A percentile compares a stretch with the other conserved stretches of the same genome.
Evolutionary conservation across 73 alveolate genomes (phyloP).

Genomic region (Paramecium biaurelia): DNA sequence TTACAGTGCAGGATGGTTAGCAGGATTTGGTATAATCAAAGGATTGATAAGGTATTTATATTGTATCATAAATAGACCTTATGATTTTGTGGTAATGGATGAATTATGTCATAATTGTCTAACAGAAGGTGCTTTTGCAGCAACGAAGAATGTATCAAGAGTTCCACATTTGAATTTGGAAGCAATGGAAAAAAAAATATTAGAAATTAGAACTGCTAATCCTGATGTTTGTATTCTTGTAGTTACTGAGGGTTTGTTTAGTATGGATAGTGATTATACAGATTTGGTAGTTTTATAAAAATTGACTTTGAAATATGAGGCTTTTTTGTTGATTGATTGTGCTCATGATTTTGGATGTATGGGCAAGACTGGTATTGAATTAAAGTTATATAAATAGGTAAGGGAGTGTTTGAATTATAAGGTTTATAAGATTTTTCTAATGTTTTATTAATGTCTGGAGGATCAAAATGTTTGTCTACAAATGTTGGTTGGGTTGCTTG

Average conservation of each 20-base stretch:
- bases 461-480: constrained; percentile 64
- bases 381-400: neutral
- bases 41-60: neutral
- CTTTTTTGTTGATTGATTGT: constrained; percentile 56
- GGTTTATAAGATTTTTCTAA: constrained; percentile 56
- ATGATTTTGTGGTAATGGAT: constrained; percentile 63
- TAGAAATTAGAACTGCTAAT: constrained; percentile 38
- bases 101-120: constrained; percentile 62
- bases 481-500: constrained; percentile 63
- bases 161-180: constrained; percentile 49
- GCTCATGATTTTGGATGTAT: constrained; percentile 68
- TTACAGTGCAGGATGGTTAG: constrained; percentile 65
- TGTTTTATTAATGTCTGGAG: constrained; percentile 65
- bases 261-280: constrained; percentile 62
- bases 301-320: constrained; percentile 53
- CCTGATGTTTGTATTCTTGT: constrained; percentile 61
- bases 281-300: constrained; percentile 51
- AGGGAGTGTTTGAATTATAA: constrained; percentile 55
- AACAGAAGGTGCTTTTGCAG: constrained; percentile 62
- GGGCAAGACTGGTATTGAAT: constrained; percentile 51
- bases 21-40: constrained; percentile 62
- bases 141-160: constrained; percentile 59
- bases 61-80: neutral
- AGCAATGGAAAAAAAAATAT: constrained; percentile 57
- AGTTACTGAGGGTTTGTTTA: constrained; percentile 60